phyloP scores from a whole-genome alignment of 1,284 basidiomycete genomes.

The Pseudozyma thailandica region DNA sequence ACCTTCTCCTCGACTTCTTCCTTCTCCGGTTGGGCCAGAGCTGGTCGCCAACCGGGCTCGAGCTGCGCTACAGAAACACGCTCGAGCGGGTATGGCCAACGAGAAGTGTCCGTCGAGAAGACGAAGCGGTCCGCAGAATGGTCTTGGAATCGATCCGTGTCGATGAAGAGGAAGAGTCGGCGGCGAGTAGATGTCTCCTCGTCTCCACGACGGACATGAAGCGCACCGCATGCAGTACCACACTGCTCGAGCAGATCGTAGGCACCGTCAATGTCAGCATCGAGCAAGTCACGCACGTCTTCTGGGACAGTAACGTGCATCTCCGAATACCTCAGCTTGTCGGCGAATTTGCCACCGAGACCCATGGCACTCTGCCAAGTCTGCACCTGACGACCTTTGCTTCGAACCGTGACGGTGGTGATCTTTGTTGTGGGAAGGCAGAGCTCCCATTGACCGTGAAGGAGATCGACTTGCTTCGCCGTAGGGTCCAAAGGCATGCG shows the following conservation, averaged over 20 bases:
- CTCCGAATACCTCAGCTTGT: conserved; percentile 77
- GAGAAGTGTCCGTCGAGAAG: conserved; percentile 53
- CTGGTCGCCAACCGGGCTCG: conserved; percentile 50
- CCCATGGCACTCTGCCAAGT: conserved; percentile 87
- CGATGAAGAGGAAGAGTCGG: conserved; percentile 55
- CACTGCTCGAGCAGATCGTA: conserved; percentile 86
- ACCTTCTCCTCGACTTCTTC: conserved; percentile 38
- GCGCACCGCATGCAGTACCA: conserved; percentile 85
- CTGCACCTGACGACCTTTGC: conserved; percentile 78
- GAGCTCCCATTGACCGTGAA: conserved; percentile 83
- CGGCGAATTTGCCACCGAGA: conserved; percentile 76
- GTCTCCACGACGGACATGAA: conserved; percentile 76
- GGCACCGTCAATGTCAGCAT: conserved; percentile 81
- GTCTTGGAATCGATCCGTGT: conserved; percentile 53
- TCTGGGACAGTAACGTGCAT: conserved; percentile 75
- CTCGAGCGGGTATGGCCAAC: conserved; percentile 54
- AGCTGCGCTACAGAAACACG: conserved; percentile 42
- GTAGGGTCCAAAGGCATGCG: conserved; percentile 73
- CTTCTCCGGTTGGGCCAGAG: conserved; percentile 21
- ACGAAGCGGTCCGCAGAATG: conserved; percentile 51
- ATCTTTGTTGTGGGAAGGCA: conserved; percentile 77
- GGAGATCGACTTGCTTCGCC: conserved; percentile 69
- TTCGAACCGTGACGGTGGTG: conserved; percentile 76
- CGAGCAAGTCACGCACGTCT: conserved; percentile 73
- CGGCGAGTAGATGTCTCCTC: conserved; percentile 70